phyloP scores from a whole-genome alignment of 108 stramenopile genomes.

The Schizochytrium sp. region DNA sequence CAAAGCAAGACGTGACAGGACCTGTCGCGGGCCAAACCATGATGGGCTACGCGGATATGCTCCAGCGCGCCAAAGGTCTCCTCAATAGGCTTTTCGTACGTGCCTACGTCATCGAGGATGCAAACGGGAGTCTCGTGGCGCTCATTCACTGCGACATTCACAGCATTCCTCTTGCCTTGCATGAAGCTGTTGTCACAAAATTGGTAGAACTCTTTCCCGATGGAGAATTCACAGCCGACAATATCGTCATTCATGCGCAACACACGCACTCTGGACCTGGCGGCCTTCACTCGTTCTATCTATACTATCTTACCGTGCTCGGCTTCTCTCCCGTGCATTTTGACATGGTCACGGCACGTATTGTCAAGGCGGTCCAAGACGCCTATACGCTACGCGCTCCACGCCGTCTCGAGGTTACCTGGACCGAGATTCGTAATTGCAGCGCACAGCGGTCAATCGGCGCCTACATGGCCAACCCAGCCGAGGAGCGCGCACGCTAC shows the following conservation, averaged over 20 bases:
- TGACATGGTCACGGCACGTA: background rate
- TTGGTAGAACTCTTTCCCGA: background rate
- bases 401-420: background rate
- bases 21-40: background rate
- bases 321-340: background rate
- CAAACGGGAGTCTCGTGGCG: background rate
- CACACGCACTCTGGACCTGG: constrained; percentile 12
- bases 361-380: background rate
- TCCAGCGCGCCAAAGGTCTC: constrained; percentile 3
- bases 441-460: background rate
- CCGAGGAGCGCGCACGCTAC: background rate
- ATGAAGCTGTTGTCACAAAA: background rate
- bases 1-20: background rate
- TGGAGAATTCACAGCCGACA: background rate
- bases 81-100: background rate
- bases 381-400: background rate
- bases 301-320: background rate
- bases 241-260: background rate
- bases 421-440: background rate
- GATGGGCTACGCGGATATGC: constrained; percentile 3
- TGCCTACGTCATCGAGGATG: background rate
- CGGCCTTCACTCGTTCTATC: background rate
- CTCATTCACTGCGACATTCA: background rate
- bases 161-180: background rate
- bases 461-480: background rate